Conservation (phyloP, 2,329 filamentous ascomycete genomes). For the Fusarium torreyae region DNA sequence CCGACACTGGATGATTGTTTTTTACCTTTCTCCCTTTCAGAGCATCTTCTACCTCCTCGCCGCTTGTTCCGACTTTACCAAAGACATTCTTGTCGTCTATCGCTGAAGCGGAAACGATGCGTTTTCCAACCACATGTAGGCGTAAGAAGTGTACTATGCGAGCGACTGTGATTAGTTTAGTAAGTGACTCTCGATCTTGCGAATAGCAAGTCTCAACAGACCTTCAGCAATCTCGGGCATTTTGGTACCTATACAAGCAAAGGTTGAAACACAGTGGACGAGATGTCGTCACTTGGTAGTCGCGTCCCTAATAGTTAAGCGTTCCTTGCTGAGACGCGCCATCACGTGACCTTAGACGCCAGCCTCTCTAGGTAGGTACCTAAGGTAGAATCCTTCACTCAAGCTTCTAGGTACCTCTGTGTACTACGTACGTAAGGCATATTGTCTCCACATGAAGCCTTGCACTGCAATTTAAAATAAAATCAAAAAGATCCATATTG, state of each 20-base stretch:
- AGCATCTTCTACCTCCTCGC: constrained; percentile 79
- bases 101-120: constrained; percentile 77
- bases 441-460: no score
- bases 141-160: constrained; percentile 89
- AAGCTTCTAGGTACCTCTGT: no score
- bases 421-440: no score
- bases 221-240: constrained; percentile 78
- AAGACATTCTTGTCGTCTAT: constrained; percentile 89
- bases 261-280: no score
- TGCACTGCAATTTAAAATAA: background rate
- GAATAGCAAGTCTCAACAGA: constrained; percentile 44
- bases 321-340: constrained; percentile 26
- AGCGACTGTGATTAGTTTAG: constrained; percentile 70
- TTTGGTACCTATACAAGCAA: constrained; percentile 26
- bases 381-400: no score
- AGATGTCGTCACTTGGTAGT: no score
- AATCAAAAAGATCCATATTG: constrained; percentile 24
- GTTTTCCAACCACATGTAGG: constrained; percentile 87
- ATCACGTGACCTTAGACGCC: constrained; percentile 43
- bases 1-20: no score
- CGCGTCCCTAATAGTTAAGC: no score
- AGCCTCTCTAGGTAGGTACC: no score
- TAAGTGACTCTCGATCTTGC: background rate
- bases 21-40: constrained; percentile 78
- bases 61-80: constrained; percentile 89